Evolutionary conservation across 345 rosid genomes (phyloP).

Genomic region (Erucastrum elatum): DNA sequence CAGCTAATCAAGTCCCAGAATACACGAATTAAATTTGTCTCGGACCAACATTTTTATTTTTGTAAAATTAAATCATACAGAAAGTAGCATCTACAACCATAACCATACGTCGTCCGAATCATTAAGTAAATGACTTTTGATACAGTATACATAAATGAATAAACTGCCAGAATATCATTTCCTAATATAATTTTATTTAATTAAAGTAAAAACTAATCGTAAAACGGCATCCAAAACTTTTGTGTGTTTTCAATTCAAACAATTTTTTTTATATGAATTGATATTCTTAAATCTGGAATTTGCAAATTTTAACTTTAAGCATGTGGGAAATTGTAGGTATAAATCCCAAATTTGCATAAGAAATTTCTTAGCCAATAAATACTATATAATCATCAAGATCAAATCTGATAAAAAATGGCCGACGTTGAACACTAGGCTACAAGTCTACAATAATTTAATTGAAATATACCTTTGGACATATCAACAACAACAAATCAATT

Average conservation of each 20-base stretch:
- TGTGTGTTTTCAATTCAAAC: neutral
- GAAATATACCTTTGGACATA: conserved; percentile 8
- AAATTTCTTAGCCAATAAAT: neutral
- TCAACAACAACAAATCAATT: conserved; percentile 2
- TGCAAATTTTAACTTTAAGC: neutral
- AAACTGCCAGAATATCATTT: neutral
- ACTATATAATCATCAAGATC: conserved; percentile 4
- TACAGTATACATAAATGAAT: neutral
- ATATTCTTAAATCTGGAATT: neutral
- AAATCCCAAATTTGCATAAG: neutral
- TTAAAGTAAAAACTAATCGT: too few species aligned
- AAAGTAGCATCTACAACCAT: conserved; percentile 37
- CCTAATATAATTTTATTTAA: too few species aligned
- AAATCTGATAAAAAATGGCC: conserved; percentile 3
- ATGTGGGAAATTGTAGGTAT: neutral
- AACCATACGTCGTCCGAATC: conserved; percentile 32
- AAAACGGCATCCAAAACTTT: neutral
- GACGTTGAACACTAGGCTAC: conserved; percentile 6
- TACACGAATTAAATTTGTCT: conserved; percentile 1
- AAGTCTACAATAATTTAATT: neutral
- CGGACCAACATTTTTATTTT: neutral
- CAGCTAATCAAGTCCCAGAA: conserved; percentile 29
- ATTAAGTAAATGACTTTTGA: conserved; percentile 21
- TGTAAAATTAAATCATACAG: conserved; percentile 17
- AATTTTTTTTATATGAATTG: neutral